phyloP scores from a whole-genome alignment of 2,329 filamentous ascomycete species.

The Bipolaris victoriae region DNA sequence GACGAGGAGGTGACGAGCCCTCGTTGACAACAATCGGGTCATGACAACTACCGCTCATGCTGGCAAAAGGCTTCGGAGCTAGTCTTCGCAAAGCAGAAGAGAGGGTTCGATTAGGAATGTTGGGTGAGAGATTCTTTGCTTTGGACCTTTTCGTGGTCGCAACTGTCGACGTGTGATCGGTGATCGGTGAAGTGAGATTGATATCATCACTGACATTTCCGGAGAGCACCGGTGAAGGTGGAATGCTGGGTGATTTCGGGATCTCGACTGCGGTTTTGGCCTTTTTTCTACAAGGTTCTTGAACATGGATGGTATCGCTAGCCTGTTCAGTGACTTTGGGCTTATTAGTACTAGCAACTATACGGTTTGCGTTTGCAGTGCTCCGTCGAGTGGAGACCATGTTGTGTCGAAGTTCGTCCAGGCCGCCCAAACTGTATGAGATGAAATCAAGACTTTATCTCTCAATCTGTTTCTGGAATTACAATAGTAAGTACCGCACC shows the following conservation, averaged over 20 bases:
- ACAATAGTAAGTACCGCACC: not conserved
- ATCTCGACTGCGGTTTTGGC: not conserved
- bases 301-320: slow-evolving; percentile 2
- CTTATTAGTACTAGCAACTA: not conserved
- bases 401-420: not conserved
- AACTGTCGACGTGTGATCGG: not conserved
- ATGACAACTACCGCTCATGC: slow-evolving; percentile 21
- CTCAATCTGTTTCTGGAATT: not conserved
- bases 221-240: not conserved
- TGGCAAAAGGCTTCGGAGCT: not conserved
- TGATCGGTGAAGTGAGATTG: slow-evolving; percentile 20
- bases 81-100: slow-evolving; percentile 4
- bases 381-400: slow-evolving; percentile 23
- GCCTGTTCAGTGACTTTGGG: not conserved
- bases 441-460: not conserved
- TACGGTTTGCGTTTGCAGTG: slow-evolving; percentile 8
- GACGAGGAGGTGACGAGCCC: slow-evolving; percentile 15
- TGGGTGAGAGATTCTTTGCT: not conserved
- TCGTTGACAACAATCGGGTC: slow-evolving; percentile 37
- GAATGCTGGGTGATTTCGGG: not conserved
- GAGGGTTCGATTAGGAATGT: not conserved
- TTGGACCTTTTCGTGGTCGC: not conserved
- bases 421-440: not conserved
- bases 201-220: slow-evolving; percentile 16
- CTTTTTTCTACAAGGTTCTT: not conserved